These are phyloP conservation scores for Coelastrella sp. DNA, from an alignment of 139 green algal genomes.

Conservation along the genomic window DNA sequence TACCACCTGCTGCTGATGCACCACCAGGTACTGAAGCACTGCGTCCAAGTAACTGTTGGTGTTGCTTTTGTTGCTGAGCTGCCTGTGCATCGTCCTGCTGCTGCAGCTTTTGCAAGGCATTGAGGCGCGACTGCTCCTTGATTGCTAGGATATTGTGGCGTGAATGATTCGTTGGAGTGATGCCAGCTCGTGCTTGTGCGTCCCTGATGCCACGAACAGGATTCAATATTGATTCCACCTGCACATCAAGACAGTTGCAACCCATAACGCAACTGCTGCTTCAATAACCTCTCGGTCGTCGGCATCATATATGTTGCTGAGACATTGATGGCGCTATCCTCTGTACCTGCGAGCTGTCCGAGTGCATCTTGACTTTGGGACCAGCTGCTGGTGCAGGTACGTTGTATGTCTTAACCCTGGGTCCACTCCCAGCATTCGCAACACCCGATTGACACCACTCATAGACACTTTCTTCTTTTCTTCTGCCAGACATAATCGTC, in stretches of 20 bases:
- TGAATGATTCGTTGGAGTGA: constrained; percentile 69
- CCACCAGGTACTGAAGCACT: background rate
- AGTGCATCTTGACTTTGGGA: constrained; percentile 60
- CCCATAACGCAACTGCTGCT: background rate
- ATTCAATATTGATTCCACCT: constrained; percentile 70
- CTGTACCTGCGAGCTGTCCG: constrained; percentile 67
- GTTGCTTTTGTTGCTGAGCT: background rate
- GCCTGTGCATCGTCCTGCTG: constrained; percentile 17
- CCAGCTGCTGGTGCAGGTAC: constrained; percentile 8
- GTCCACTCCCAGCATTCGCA: background rate
- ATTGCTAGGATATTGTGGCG: constrained; percentile 65
- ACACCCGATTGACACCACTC: background rate
- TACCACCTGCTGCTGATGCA: background rate
- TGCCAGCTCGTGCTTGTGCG: constrained; percentile 59
- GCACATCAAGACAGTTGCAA: background rate
- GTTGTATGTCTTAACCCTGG: constrained; percentile 26
- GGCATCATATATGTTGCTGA: too few relatives aligned
- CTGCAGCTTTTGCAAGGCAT: constrained; percentile 55
- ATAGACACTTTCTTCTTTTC: constrained; percentile 49
- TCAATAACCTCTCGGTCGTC: background rate
- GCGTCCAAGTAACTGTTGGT: constrained; percentile 20
- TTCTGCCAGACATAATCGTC: background rate
- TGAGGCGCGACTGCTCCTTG: constrained; percentile 64
- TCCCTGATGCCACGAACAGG: constrained; percentile 67
- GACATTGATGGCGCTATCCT: too few relatives aligned